Conservation (phyloP, 768 basidiomycete species). For the Amanita pseudoporphyria region DNA sequence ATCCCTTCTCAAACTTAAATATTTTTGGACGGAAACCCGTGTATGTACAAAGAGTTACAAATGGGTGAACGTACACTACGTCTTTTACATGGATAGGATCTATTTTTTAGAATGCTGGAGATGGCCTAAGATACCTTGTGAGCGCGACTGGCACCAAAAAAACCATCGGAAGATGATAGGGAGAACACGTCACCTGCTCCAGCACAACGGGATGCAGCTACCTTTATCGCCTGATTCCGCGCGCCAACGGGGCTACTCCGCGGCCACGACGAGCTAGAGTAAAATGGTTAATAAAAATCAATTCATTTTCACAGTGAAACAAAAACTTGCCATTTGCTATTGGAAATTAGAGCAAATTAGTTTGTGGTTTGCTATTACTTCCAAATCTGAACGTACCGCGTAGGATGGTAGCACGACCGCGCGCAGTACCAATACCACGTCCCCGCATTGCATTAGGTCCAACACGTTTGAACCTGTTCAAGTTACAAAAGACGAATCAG, state of each 20-base stretch:
- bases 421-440: conserved; percentile 96
- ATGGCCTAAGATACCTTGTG: no score
- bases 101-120: no score
- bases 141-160: no score
- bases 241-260: conserved; percentile 59
- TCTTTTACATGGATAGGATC: neutral
- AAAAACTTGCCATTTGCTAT: conserved; percentile 64
- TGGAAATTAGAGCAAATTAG: conserved; percentile 9
- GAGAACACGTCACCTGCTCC: neutral
- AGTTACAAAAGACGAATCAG: neutral
- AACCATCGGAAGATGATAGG: no score
- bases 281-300: neutral
- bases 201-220: neutral
- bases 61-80: neutral
- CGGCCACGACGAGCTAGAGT: conserved; percentile 76
- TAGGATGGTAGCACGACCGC: conserved; percentile 98
- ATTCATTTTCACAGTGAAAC: neutral
- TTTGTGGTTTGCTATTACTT: neutral
- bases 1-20: neutral
- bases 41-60: neutral
- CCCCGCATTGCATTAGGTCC: conserved; percentile 98
- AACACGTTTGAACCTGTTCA: conserved; percentile 93
- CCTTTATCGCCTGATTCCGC: conserved; percentile 70
- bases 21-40: neutral
- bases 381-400: conserved; percentile 52